phyloP scores from a whole-genome alignment of 2,329 filamentous ascomycete species.

The Fusarium oxysporum region DNA sequence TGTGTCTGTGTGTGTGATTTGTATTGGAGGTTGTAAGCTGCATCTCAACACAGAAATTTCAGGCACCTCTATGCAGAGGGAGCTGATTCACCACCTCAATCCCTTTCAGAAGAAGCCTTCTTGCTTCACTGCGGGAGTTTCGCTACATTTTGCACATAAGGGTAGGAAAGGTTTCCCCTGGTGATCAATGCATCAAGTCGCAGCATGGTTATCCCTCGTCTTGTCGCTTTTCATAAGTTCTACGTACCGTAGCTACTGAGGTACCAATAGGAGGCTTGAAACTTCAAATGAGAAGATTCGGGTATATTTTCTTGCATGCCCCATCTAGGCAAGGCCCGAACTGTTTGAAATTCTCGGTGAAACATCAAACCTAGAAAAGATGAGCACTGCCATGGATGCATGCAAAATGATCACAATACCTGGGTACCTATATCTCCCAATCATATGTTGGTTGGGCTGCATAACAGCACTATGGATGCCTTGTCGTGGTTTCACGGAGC shows the following conservation, averaged over 20 bases:
- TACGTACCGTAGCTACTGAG: not conserved
- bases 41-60: slow-evolving; percentile 17
- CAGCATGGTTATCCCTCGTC: not conserved
- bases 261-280: not conserved
- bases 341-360: not conserved
- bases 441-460: not conserved
- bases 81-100: not conserved
- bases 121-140: not conserved
- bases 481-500: not conserved
- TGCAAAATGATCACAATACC: not conserved
- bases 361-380: not conserved
- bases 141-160: not conserved
- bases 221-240: not conserved
- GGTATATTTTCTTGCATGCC: not conserved
- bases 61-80: slow-evolving; percentile 17
- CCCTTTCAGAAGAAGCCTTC: not conserved
- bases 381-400: not conserved
- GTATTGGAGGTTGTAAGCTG: slow-evolving; percentile 5
- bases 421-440: not conserved
- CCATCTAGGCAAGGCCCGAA: not conserved
- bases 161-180: not conserved
- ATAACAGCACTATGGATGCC: not conserved
- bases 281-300: not conserved
- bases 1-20: not conserved
- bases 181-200: not conserved